These are phyloP conservation scores for Ascodesmis nigricans DNA, from an alignment of 495 filamentous ascomycete genomes.

Conservation along the genomic window DNA sequence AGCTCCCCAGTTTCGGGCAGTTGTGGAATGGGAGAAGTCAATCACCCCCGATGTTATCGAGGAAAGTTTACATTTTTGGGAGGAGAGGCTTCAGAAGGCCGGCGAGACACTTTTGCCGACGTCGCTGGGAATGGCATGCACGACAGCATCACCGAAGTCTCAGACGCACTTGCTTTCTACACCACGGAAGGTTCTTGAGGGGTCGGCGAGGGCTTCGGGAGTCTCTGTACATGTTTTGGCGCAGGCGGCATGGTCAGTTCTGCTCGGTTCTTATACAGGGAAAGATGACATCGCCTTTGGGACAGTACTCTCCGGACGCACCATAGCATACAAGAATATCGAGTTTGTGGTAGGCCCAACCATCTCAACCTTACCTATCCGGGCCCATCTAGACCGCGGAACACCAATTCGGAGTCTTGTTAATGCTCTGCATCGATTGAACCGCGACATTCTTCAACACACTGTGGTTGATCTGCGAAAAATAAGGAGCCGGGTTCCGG, in stretches of 20 bases:
- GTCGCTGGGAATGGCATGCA: too few species aligned
- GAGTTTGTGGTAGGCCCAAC: slow-evolving; percentile 54
- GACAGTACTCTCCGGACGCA: slow-evolving; percentile 52
- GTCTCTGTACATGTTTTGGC: slow-evolving; percentile 39
- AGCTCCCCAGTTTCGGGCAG: slow-evolving; percentile 32
- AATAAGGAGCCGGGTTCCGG: slow-evolving; percentile 35
- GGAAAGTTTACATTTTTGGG: slow-evolving; percentile 27
- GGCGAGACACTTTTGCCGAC: slow-evolving; percentile 31
- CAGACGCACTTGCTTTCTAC: slow-evolving; percentile 25
- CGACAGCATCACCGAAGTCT: too few species aligned
- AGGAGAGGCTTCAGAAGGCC: background rate
- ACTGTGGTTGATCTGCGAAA: slow-evolving; percentile 37
- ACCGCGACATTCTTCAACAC: slow-evolving; percentile 37
- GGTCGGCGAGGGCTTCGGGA: slow-evolving; percentile 14
- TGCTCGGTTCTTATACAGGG: slow-evolving; percentile 39
- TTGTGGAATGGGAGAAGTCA: slow-evolving; percentile 26
- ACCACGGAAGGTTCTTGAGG: slow-evolving; percentile 14
- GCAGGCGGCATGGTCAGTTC: slow-evolving; percentile 44
- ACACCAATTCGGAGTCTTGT: slow-evolving; percentile 34
- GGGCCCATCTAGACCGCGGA: slow-evolving; percentile 27
- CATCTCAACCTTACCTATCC: slow-evolving; percentile 44
- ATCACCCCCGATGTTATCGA: slow-evolving; percentile 15
- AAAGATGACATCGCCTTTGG: slow-evolving; percentile 51
- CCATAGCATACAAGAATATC: slow-evolving; percentile 38
- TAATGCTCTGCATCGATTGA: slow-evolving; percentile 34